Base-by-base conservation (phyloP, 1,284 basidiomycete species). In the Austroboletus novae-zelandiae region DNA sequence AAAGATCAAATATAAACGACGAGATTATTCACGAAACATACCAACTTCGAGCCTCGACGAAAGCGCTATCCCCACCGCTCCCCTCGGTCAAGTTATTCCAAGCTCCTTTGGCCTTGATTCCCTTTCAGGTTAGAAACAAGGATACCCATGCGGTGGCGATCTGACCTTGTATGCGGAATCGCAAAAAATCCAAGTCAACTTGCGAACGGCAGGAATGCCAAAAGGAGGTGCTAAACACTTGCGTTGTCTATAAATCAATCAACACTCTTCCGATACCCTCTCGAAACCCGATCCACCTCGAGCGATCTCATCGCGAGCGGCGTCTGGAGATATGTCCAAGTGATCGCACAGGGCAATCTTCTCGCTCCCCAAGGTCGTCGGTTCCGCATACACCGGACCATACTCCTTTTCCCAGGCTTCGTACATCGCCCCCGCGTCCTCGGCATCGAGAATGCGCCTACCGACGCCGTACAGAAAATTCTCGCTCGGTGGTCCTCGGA, bases 21-120 rank as follows among this genome's bases (percentile, higher is more conserved):
- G 5, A 0, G 15, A 23, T 23, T 23, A 23, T 32, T 23, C 11
- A 45, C 3, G 17, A n/a, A 25, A 50, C 59, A 10, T 13, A 61
- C 58, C 58, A 61, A 8, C 20, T 48, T 11, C 83, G 75, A 4
- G 83, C 79, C 18, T 84, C 79, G 20, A 84, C 78, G 10, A 77
- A 50, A 5, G 51, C 29, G n/a, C 39, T 15, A 0, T 23, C 20
- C 20, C 56, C 59, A 13, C 63, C 64, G 29, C 62, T 70, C 8
- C 51, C 58, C 23, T 76, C 73, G 2, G 82, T 55, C 17, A 72
- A 58, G 6, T 61, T 54, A 44, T 83, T 79, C 81, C 81, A 84
- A 14, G 63, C 61, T 55, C 56, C 64, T 76, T 81, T 57, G 74
- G 61, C 76, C 55, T 60, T 9, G 4, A 17, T 31, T 34, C 42